phyloP scores from a whole-genome alignment of 169 alveolate species.

The Cryptosporidium parvum region DNA sequence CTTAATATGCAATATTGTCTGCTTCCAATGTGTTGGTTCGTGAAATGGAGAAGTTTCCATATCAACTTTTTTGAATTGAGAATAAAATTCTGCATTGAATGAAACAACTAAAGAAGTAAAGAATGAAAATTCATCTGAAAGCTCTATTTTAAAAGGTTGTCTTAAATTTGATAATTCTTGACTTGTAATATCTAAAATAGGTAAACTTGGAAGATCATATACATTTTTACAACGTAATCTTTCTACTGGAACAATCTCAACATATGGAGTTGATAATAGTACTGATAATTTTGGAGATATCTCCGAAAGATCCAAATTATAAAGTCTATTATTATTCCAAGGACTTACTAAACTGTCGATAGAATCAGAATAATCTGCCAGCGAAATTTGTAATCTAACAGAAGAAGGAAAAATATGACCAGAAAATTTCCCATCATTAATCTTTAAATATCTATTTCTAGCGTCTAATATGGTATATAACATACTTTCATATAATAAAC shows the following conservation, averaged over 20 bases:
- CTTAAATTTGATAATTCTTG: conserved; percentile 42
- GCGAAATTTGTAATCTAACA: conserved; percentile 24
- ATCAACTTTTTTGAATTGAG: not conserved
- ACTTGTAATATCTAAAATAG: conserved; percentile 40
- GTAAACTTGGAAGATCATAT: conserved; percentile 10
- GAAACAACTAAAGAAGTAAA: conserved; percentile 64
- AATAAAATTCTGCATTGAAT: conserved; percentile 24
- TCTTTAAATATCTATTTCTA: conserved; percentile 83
- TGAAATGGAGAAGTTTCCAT: conserved; percentile 82
- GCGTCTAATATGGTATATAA: conserved; percentile 89
- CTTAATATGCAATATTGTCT: conserved; percentile 80
- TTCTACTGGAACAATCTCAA: conserved; percentile 74
- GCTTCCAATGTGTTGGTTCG: conserved; percentile 85
- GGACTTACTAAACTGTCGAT: conserved; percentile 20
- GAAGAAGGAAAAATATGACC: conserved; percentile 69
- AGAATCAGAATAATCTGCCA: conserved; percentile 46
- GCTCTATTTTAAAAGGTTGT: conserved; percentile 44
- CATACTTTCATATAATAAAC: conserved; percentile 89
- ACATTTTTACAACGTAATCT: conserved; percentile 33
- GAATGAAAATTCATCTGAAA: conserved; percentile 24
- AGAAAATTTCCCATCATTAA: conserved; percentile 19
- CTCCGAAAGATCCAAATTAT: conserved; percentile 79
- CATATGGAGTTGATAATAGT: conserved; percentile 78
- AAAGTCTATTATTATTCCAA: conserved; percentile 46
- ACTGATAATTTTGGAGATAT: conserved; percentile 75